phyloP scores from a whole-genome alignment of 495 filamentous ascomycete genomes.

The Penicillium cosmopolitanum region DNA sequence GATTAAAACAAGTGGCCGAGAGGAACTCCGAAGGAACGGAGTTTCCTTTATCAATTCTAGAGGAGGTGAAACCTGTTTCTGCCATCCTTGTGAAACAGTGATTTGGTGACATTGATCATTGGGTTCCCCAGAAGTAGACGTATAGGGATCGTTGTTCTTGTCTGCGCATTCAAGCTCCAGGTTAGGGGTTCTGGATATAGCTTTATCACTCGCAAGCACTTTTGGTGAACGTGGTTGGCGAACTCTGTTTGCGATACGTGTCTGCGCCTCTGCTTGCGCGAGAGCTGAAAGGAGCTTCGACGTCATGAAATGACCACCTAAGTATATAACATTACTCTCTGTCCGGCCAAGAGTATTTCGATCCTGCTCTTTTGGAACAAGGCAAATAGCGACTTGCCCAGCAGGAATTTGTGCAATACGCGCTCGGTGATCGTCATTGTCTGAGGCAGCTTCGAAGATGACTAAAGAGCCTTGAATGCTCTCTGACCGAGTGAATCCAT shows the following conservation, averaged over 20 bases:
- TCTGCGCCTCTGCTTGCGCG: no score
- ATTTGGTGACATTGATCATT: no score
- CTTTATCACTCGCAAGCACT: no score
- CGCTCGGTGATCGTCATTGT: constrained; percentile 9
- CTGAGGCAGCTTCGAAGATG: constrained; percentile 9
- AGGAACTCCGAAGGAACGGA: not conserved
- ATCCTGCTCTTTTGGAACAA: constrained; percentile 5
- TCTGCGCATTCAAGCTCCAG: no score
- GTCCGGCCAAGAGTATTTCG: not conserved
- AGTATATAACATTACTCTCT: constrained; percentile 7
- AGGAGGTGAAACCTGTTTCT: not conserved
- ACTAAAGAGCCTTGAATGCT: constrained; percentile 9
- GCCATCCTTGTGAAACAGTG: not conserved
- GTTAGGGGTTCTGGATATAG: no score
- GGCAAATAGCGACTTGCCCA: constrained; percentile 18
- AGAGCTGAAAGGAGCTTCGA: not conserved
- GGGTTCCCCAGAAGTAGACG: no score
- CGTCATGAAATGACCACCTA: not conserved
- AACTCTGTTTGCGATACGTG: no score
- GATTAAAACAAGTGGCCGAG: constrained; percentile 11
- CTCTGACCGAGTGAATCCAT: not conserved
- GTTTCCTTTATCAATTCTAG: not conserved
- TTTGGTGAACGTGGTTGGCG: no score
- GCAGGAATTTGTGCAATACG: constrained; percentile 8
- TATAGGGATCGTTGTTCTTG: no score